phyloP scores from a whole-genome alignment of 139 green algal genomes.

The Tetradesmus lagerheimii region DNA sequence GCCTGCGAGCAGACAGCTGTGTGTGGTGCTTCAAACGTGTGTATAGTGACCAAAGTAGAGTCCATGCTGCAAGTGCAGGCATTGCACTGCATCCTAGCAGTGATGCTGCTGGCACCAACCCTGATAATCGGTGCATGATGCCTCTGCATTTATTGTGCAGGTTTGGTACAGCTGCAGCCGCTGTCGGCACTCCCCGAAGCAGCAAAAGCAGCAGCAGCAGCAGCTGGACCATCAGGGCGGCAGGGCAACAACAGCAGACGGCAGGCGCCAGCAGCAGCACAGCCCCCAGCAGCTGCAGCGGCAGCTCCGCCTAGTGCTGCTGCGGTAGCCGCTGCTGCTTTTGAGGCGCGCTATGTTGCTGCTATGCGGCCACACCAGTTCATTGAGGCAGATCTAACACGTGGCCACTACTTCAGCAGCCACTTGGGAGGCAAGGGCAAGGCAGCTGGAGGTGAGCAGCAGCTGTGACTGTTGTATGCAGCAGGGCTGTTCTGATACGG shows the following conservation, averaged over 20 bases:
- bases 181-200: constrained; percentile 10
- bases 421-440: not conserved
- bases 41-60: no score
- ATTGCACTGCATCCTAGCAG: no score
- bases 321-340: constrained; percentile 25
- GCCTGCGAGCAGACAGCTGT: no score
- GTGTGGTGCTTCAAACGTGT: no score
- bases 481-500: not conserved
- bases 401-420: constrained; percentile 20
- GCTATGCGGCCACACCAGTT: constrained; percentile 25
- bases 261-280: not conserved
- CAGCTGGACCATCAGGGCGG: not conserved
- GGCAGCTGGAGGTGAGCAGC: constrained; percentile 2
- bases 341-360: constrained; percentile 23
- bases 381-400: constrained; percentile 15
- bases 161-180: constrained; percentile 1
- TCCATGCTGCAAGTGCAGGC: no score
- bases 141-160: not conserved
- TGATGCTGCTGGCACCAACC: no score
- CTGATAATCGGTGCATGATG: no score
- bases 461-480: not conserved
- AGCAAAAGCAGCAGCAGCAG: constrained; percentile 6
- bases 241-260: constrained; percentile 8
- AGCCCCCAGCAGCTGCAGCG: not conserved
- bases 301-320: not conserved